Evolutionary conservation across 345 rosid genomes (phyloP).

Genomic region (Aethionema arabicum): DNA sequence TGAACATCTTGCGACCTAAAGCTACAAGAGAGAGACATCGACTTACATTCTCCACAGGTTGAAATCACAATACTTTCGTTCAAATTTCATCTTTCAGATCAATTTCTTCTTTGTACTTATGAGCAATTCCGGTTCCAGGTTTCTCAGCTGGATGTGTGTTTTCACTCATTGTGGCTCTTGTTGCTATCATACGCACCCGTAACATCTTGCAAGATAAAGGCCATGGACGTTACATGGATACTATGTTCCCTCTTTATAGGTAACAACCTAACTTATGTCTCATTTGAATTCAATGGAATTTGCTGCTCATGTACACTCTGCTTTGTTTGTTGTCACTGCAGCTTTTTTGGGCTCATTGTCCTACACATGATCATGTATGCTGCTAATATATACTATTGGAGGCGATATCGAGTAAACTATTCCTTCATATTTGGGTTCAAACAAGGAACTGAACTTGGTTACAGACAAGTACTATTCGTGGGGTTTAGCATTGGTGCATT

Average conservation of each 20-base stretch:
- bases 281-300: neutral
- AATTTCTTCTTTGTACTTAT: constrained; percentile 1
- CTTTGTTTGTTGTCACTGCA: constrained; percentile 23
- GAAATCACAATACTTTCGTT: neutral
- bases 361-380: constrained; percentile 50
- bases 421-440: constrained; percentile 55
- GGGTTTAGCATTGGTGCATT: constrained; percentile 44
- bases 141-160: constrained; percentile 53
- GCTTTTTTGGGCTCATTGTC: constrained; percentile 49
- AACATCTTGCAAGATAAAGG: constrained; percentile 38
- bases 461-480: constrained; percentile 43
- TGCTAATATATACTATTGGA: constrained; percentile 49
- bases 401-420: constrained; percentile 47
- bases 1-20: constrained; percentile 58
- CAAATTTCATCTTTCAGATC: neutral
- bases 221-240: constrained; percentile 46
- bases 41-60: constrained; percentile 57
- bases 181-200: constrained; percentile 41
- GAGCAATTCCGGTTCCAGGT: constrained; percentile 39
- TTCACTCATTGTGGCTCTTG: constrained; percentile 49
- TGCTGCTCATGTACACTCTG: neutral
- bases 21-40: constrained; percentile 60
- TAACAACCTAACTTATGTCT: constrained; percentile 14
- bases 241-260: constrained; percentile 68
- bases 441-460: constrained; percentile 48